Percentiles rank a stretch among this genome's conserved stretches.
Evolutionary conservation across 202 grass and related monocot species (phyloP).

Genomic region (Setaria italica): DNA sequence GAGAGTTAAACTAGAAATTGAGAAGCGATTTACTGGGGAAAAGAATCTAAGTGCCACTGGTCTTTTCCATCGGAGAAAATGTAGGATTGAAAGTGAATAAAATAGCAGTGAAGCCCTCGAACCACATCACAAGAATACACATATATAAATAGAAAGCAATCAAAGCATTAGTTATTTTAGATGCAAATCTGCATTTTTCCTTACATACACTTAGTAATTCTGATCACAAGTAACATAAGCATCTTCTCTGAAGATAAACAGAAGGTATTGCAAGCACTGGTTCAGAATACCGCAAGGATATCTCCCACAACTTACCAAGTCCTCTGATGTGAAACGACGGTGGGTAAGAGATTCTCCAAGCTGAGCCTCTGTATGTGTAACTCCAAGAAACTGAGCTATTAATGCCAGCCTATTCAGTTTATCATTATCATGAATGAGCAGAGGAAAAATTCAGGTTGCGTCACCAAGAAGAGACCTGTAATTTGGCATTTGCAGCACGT

Average conservation of each 20-base stretch:
- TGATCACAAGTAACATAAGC: conserved; percentile 4
- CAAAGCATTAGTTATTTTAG: conserved; percentile 4
- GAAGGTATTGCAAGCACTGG: neutral
- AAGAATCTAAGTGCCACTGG: neutral
- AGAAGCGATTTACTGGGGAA: neutral
- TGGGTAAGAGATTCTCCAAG: conserved; percentile 27
- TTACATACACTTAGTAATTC: conserved; percentile 4
- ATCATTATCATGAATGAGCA: conserved; percentile 42
- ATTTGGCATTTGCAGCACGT: conserved; percentile 51
- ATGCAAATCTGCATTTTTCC: conserved; percentile 18
- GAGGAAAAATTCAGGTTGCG: conserved; percentile 5
- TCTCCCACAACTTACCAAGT: conserved; percentile 33
- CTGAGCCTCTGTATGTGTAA: conserved; percentile 20
- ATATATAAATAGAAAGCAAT: neutral
- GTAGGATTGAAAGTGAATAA: neutral
- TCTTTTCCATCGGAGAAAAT: neutral
- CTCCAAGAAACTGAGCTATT: conserved; percentile 27
- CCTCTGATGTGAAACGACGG: conserved; percentile 16
- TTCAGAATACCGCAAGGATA: neutral
- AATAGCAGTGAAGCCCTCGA: neutral
- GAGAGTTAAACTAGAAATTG: neutral
- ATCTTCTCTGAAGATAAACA: neutral
- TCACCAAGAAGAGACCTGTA: conserved; percentile 57
- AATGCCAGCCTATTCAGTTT: conserved; percentile 20
- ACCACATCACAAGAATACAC: conserved; percentile 21